Base-by-base conservation (phyloP, 306 rosid species). In the Inga leiocalycina region DNA sequence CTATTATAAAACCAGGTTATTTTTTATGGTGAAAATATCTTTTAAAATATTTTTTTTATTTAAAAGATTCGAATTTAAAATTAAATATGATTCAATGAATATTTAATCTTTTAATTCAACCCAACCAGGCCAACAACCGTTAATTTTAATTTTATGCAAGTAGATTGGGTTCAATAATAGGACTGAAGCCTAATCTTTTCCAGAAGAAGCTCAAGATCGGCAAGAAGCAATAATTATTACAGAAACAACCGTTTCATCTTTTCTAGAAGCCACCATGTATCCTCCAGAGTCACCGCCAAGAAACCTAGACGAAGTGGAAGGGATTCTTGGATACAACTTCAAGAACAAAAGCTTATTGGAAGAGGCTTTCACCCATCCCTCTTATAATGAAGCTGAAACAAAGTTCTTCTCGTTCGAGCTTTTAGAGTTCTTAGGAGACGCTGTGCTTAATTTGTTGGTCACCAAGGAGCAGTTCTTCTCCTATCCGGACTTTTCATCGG, bases 281-380 rank as follows among this genome's bases (percentile, higher is more conserved):
- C 10, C 64, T 9, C 49, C 20, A 4, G 69, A 75, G 20, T 7
- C 62, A 7, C 19, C 74, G 9, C 73, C 32, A 13, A 74, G 71
- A 37, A 79, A 66, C 70, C 85, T 92, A 0, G 76, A 80, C 0
- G 89, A 84, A 17, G 82, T 92, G 0, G 94, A 90, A 82, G 75
- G 44, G 62, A 89, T 89, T 49, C n/a, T 92, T 0, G 79, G 83
- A 1, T 90, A 92, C 81, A 39, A 41, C 27, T 92, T 92, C 71
- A 68, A 73, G 64, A 78, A 90, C 27, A 89, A 81, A 70, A 1
- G 27, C 8, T 74, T 92, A 22, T 44, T 92, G 11, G 86, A 86
- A 37, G 87, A 92, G 77, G 94, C 97, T 6, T 90, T 90, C 19
- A 90, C 94, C 0, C 90, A 90, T 54, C 70, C 89, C 3, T 85